Percentiles rank a stretch among this genome's conserved stretches.
phyloP scores from a whole-genome alignment of 805 yeast species.

The Alloascoidea hylecoeti region DNA sequence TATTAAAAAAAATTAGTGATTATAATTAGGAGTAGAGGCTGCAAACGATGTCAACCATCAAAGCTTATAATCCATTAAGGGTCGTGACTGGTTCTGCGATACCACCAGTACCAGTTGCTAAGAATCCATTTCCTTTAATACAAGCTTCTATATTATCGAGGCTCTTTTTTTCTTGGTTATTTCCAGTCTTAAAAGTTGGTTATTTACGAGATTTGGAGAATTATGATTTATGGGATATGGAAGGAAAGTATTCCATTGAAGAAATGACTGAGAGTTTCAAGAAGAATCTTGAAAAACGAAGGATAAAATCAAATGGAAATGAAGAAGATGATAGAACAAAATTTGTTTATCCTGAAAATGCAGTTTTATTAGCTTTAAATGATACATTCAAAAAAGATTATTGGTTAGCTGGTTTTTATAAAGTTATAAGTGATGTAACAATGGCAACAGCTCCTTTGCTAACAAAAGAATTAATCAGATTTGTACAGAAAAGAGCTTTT shows the following conservation, averaged over 20 bases:
- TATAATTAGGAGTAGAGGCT: no score
- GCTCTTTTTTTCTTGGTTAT: conserved; percentile 32
- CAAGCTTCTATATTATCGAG: neutral
- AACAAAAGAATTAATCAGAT: conserved; percentile 48
- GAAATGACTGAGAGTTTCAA: conserved; percentile 22
- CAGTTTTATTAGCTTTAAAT: conserved; percentile 19
- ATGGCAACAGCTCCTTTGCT: conserved; percentile 51
- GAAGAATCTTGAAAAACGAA: conserved; percentile 15
- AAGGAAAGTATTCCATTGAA: conserved; percentile 20
- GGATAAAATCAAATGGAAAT: conserved; percentile 11
- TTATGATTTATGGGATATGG: conserved; percentile 35
- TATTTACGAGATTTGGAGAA: conserved; percentile 47
- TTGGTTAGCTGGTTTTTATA: conserved; percentile 19
- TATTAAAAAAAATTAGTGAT: no score
- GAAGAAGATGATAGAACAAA: conserved; percentile 8
- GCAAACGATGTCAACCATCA: no score
- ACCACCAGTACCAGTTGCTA: neutral
- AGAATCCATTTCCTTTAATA: neutral
- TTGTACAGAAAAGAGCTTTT: conserved; percentile 35
- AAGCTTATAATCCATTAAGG: no score
- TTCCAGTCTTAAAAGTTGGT: conserved; percentile 47
- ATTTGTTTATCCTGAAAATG: conserved; percentile 8
- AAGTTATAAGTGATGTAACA: conserved; percentile 17
- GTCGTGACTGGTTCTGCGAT: neutral
- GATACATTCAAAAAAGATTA: conserved; percentile 19